Evolutionary conservation across 177 flowering plant genomes (phyloP).

Genomic region (Vitis hybrid): DNA sequence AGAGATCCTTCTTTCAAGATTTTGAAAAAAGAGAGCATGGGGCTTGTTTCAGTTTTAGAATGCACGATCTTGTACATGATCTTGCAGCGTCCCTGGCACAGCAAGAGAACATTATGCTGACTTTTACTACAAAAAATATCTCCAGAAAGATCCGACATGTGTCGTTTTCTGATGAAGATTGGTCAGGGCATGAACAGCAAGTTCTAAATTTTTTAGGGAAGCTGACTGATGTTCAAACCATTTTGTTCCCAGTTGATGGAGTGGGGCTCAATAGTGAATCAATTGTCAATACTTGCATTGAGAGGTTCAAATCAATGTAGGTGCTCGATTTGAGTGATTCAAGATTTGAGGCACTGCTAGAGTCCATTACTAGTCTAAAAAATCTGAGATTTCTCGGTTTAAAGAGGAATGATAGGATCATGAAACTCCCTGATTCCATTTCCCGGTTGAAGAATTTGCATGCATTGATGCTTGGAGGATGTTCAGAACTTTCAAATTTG

Average conservation of each 20-base stretch:
- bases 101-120: background rate
- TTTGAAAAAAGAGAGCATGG: background rate
- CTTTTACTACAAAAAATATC: background rate
- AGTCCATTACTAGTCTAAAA: constrained; percentile 5
- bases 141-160: background rate
- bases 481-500: background rate
- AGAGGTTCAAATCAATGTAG: background rate
- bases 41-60: background rate
- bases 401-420: background rate
- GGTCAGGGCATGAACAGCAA: too few species aligned
- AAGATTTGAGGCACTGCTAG: background rate
- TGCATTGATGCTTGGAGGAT: background rate
- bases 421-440: constrained; percentile 10
- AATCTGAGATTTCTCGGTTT: constrained; percentile 11
- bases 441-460: constrained; percentile 5
- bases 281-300: background rate
- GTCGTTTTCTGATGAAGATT: background rate
- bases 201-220: background rate
- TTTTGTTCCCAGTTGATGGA: background rate
- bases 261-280: background rate
- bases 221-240: background rate
- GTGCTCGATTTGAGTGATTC: background rate
- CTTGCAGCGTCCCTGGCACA: constrained; percentile 8
- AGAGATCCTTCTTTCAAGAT: constrained; percentile 15
- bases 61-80: constrained; percentile 16